Evolutionary conservation across 768 basidiomycete species (phyloP).

Genomic region (Leccinum imitatum): DNA sequence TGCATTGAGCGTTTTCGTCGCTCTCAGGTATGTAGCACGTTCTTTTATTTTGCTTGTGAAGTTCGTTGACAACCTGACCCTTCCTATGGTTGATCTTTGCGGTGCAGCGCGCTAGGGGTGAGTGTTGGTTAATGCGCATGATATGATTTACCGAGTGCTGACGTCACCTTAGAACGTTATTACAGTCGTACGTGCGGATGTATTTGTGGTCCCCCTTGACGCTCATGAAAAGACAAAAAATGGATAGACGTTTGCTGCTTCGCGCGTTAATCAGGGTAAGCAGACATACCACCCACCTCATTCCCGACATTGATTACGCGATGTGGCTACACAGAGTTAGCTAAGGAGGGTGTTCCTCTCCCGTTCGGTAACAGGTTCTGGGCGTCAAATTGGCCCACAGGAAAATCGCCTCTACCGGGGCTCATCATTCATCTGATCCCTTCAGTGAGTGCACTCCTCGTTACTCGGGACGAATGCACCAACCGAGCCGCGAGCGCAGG

Average conservation of each 20-base stretch:
- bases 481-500: constrained; percentile 28
- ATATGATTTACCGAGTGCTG: background rate
- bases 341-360: constrained; percentile 62
- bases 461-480: background rate
- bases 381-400: constrained; percentile 63
- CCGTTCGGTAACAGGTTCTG: constrained; percentile 59
- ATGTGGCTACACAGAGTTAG: constrained; percentile 42
- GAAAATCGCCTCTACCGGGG: constrained; percentile 55
- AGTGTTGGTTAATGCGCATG: constrained; percentile 2
- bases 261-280: constrained; percentile 54
- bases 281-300: too few relatives aligned
- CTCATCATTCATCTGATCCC: constrained; percentile 56
- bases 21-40: constrained; percentile 43
- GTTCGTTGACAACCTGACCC: background rate
- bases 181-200: constrained; percentile 25
- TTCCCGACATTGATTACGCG: background rate
- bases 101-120: constrained; percentile 38
- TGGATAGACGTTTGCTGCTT: constrained; percentile 47
- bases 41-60: background rate
- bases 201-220: background rate
- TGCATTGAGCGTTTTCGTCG: constrained; percentile 57
- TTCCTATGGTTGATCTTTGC: background rate
- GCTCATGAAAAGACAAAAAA: background rate
- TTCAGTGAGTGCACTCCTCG: constrained; percentile 34
- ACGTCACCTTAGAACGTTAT: constrained; percentile 30